Evolutionary conservation across 2,329 filamentous ascomycete genomes (phyloP), one percentile per base, ranked within the genome.

Genomic region (Aspergillus puulaauensis): DNA sequence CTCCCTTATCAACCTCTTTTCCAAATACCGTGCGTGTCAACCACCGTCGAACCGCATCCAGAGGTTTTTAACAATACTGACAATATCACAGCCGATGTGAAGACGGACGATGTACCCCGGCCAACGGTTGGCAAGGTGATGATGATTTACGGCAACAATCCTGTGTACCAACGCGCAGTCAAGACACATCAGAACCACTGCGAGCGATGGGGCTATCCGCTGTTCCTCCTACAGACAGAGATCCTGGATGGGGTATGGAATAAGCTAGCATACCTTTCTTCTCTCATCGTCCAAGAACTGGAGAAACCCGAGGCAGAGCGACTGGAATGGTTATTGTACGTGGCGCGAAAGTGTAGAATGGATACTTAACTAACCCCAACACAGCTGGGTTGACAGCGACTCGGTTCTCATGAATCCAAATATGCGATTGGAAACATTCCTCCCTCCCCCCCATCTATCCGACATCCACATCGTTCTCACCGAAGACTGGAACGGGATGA

Each of bases 201-300:
- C 49, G 64, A 68, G 8, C 63, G 77, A 31, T 73, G 77, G 44
- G 73, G 75, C 4, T 79, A 78, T 41, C 74, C 76, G 7, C 64
- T 79, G 6, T 71, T 75, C 41, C 71, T 80, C 6, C 66, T 79
- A 47, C 75, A 76, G 5, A 68, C 76, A 37, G 61, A 71, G 2
- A 68, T 80, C 1, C 64, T 79, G 15, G 75, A 78, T 49, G 73
- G 76, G 40, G 68, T 77, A 5, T 80, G 78, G 77, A 76, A 72
- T 48, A 80, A 80, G 54, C 72, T 73, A 2, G 78, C 75, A 2
- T 79, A 78, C 59, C 74, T 80, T 33, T 66, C 79, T 9, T 69
- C 71, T 0, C 19, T 70, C 14, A 39, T 74, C 7, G 48, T 72
- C 7, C 56, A 66, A n/a, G 71, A 74, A 43, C 46, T 73, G 24